A percentile compares a stretch with the other conserved stretches of the same genome.
These are phyloP conservation scores for Mycena leptocephala DNA, from an alignment of 768 basidiomycete species.

Conservation along the genomic window DNA sequence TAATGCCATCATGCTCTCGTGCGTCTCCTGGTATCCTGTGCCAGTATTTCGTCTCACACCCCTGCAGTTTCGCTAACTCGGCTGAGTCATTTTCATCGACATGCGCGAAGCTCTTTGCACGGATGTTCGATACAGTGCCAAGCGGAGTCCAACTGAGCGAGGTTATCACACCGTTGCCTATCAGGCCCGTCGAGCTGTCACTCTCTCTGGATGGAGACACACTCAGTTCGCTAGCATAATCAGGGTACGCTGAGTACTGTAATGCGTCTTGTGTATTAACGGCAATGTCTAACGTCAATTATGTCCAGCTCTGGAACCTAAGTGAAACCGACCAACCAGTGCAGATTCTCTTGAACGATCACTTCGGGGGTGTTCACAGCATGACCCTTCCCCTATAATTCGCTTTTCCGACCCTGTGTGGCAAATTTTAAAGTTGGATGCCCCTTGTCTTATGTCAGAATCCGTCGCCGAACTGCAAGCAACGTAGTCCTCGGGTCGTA, in stretches of 20 bases:
- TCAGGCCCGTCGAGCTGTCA: conserved; percentile 6
- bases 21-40: no score
- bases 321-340: neutral
- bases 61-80: no score
- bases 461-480: no score
- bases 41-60: no score
- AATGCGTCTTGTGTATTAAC: neutral
- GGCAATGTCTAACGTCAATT: no score
- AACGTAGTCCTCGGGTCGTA: no score
- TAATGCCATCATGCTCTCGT: no score
- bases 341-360: conserved; percentile 11
- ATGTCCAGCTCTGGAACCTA: conserved; percentile 16
- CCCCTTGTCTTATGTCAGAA: no score
- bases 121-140: conserved; percentile 23
- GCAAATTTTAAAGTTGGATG: no score
- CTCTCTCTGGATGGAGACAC: conserved; percentile 12
- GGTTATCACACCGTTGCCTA: conserved; percentile 16
- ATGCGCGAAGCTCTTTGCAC: conserved; percentile 10
- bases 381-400: no score
- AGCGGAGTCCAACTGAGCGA: conserved; percentile 16
- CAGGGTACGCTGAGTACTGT: conserved; percentile 11
- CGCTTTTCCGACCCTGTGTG: no score
- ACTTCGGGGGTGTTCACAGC: conserved; percentile 3
- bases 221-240: conserved; percentile 1
- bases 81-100: conserved; percentile 1